Percentiles rank a stretch among this genome's conserved stretches.
phyloP scores from a whole-genome alignment of 1,284 basidiomycete genomes.

The Hymenochaete sp. region DNA sequence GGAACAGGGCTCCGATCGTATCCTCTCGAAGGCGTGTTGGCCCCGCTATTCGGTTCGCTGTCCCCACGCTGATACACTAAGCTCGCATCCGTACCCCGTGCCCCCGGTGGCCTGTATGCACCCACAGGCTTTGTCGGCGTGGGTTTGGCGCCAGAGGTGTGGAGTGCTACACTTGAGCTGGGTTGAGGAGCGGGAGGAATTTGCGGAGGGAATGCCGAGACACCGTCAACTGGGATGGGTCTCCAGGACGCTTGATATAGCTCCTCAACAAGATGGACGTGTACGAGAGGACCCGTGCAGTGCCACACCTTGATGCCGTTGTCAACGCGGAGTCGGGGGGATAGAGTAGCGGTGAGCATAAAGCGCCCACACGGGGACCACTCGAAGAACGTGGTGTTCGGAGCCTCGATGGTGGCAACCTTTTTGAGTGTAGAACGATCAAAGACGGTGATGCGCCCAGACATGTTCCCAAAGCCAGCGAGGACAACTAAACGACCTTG shows the following conservation, averaged over 20 bases:
- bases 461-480: slow-evolving; percentile 94
- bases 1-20: slow-evolving; percentile 55
- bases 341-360: slow-evolving; percentile 89
- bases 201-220: slow-evolving; percentile 62
- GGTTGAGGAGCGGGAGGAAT: slow-evolving; percentile 74
- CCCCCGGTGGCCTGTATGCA: slow-evolving; percentile 87
- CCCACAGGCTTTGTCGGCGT: slow-evolving; percentile 59
- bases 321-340: slow-evolving; percentile 90
- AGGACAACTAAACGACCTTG: slow-evolving; percentile 84
- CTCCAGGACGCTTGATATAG: slow-evolving; percentile 87
- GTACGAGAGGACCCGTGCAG: slow-evolving; percentile 79
- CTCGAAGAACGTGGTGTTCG: slow-evolving; percentile 89
- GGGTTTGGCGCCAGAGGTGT: slow-evolving; percentile 34
- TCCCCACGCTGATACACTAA: slow-evolving; percentile 76
- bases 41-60: slow-evolving; percentile 39
- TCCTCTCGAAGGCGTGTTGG: slow-evolving; percentile 49
- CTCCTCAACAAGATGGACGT: slow-evolving; percentile 72
- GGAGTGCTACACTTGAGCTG: slow-evolving; percentile 44
- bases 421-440: slow-evolving; percentile 84
- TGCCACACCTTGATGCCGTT: slow-evolving; percentile 97
- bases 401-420: slow-evolving; percentile 81
- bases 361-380: slow-evolving; percentile 94
- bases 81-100: slow-evolving; percentile 79
- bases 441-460: slow-evolving; percentile 88
- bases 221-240: slow-evolving; percentile 58